Evolutionary conservation across 1,139 yeast genomes (phyloP).

Genomic region (Komagataea norvegica): DNA sequence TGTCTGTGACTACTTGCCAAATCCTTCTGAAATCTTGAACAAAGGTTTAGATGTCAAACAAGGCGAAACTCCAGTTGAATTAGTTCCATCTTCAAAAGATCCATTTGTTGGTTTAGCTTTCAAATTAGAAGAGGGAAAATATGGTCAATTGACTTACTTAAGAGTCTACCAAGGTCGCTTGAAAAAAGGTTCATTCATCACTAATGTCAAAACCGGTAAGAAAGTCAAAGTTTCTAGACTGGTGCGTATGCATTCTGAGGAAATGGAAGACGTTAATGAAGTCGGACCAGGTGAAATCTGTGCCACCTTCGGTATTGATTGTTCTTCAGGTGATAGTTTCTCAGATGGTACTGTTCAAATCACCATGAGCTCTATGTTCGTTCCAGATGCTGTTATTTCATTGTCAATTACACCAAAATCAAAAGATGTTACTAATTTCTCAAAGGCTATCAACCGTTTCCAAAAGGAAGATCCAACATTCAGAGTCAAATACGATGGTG

Average conservation of each 20-base stretch:
- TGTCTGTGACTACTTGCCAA: slow-evolving; percentile 91
- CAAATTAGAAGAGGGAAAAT: slow-evolving; percentile 96
- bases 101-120: slow-evolving; percentile 97
- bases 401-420: slow-evolving; percentile 84
- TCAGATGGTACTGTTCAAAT: slow-evolving; percentile 74
- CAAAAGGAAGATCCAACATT: slow-evolving; percentile 99
- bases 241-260: slow-evolving; percentile 98
- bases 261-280: slow-evolving; percentile 96
- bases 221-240: slow-evolving; percentile 91
- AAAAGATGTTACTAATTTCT: slow-evolving; percentile 83
- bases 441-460: slow-evolving; percentile 94
- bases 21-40: slow-evolving; percentile 89
- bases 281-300: slow-evolving; percentile 98
- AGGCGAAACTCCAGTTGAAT: slow-evolving; percentile 66
- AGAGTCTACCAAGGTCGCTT: slow-evolving; percentile 96
- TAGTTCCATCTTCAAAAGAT: slow-evolving; percentile 66
- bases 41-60: slow-evolving; percentile 76
- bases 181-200: slow-evolving; percentile 84
- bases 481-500: slow-evolving; percentile 84
- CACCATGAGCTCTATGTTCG: slow-evolving; percentile 96
- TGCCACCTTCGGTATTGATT: slow-evolving; percentile 98
- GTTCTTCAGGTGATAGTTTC: slow-evolving; percentile 99
- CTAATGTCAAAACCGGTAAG: slow-evolving; percentile 89
- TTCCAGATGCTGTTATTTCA: slow-evolving; percentile 97
- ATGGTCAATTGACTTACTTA: slow-evolving; percentile 94